phyloP scores from a whole-genome alignment of 768 basidiomycete genomes.

The Vishniacozyma victoriae region DNA sequence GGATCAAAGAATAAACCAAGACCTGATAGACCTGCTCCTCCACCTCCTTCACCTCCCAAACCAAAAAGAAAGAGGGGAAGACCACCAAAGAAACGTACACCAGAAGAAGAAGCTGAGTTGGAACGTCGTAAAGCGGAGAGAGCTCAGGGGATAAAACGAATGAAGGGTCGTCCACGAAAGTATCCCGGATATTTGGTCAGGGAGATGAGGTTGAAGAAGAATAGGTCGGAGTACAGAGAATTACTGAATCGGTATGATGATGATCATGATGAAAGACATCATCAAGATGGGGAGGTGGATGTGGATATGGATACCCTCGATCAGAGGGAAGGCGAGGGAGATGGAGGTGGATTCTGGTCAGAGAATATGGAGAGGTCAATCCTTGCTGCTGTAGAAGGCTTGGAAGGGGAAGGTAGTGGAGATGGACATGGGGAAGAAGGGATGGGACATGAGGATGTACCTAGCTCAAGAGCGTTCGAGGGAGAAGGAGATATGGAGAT shows the following conservation, averaged over 20 bases:
- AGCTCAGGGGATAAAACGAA: constrained; percentile 20
- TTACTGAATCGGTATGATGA: constrained; percentile 13
- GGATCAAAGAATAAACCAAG: constrained; percentile 68
- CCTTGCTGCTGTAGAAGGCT: not conserved
- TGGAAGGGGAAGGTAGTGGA: not conserved
- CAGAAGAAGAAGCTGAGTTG: constrained; percentile 30
- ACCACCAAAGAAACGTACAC: constrained; percentile 28
- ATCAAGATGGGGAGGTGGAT: not conserved
- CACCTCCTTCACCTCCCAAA: constrained; percentile 1
- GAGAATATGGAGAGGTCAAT: constrained; percentile 19
- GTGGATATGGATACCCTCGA: constrained; percentile 1
- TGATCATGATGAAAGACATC: not conserved
- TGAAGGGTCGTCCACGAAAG: constrained; percentile 33
- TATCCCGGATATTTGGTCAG: constrained; percentile 38
- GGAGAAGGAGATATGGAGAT: not conserved
- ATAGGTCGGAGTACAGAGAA: constrained; percentile 27
- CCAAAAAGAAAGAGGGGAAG: constrained; percentile 24
- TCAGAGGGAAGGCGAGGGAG: not conserved
- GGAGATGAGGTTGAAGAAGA: constrained; percentile 39
- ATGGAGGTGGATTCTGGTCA: constrained; percentile 5
- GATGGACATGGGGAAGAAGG: constrained; percentile 4
- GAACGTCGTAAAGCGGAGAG: constrained; percentile 16
- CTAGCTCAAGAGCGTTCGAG: constrained; percentile 8
- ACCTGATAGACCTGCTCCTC: constrained; percentile 4
- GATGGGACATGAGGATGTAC: constrained; percentile 7